Evolutionary conservation across 2,329 filamentous ascomycete genomes (phyloP), one percentile per base, ranked within the genome.

Genomic region (Diaporthe aspalathi): DNA sequence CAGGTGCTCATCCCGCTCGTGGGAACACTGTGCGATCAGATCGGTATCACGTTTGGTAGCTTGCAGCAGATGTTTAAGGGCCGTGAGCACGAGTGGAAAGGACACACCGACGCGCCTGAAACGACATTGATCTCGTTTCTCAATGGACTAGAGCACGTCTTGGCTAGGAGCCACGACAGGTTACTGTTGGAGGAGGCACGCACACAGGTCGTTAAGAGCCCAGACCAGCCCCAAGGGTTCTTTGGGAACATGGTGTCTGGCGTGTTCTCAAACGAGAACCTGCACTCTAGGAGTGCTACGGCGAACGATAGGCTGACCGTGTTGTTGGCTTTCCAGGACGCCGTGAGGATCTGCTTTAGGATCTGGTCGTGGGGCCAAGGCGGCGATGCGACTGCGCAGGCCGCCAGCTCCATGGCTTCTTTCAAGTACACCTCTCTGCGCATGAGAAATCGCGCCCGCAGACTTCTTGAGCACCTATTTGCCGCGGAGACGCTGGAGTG

Each of bases 211-310:
- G 84, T 87, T 53, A 97, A 97, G 82, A 92, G 90, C 72, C 93
- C 94, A 27, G 93, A 97, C 77, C 93, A 94, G 75, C 90, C 92
- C 17, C 93, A 95, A 78, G 92, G 94, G 6, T 95, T 98, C 79
- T 97, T 98, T 77, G 94, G 94, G 54, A 97, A 94, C 76, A 97
- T 98, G 90, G 93, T 97, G 1, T 96, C 94, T 0, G 94, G 94
- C 1, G 93, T 97, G 0, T 97, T 97, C 79, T 88, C 94, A 47
- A 89, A 92, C 0, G 94, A 98, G 72, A 86, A 89, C 0, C 90
- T 88, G 2, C 93, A 95, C 73, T 88, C 90, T n/a, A 91, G 94
- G 62, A 94, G 91, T 72, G 90, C 92, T 9, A 94, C 93, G n/a
- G 94, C 95, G 11, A 99, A 98, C 77, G 95, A 96, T 76, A 90